Conservation (phyloP, 192 early-diverging fungal genomes). For the Rhizoclosmatium globosum region DNA sequence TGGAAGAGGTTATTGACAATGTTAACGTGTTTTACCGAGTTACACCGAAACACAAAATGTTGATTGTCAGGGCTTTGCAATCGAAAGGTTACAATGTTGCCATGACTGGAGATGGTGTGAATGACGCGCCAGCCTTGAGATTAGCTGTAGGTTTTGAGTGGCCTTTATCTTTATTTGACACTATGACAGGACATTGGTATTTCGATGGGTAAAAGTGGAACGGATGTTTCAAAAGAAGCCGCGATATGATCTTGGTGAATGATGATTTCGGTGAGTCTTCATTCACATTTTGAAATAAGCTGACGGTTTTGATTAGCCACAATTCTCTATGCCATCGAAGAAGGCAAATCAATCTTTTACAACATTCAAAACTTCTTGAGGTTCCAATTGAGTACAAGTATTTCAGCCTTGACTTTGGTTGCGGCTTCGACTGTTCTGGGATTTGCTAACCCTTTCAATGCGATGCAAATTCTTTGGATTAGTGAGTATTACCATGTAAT, state of each 20-base stretch:
- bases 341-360: conserved; percentile 97
- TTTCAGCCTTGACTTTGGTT: conserved; percentile 89
- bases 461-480: conserved; percentile 99
- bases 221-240: conserved; percentile 96
- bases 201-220: conserved; percentile 94
- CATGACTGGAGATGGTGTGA: conserved; percentile 98
- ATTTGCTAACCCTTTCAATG: conserved; percentile 89
- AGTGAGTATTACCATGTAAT: conserved; percentile 67
- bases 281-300: not conserved
- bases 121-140: conserved; percentile 93
- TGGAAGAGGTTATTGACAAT: conserved; percentile 45
- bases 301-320: conserved; percentile 62
- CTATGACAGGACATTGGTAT: conserved; percentile 84
- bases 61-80: conserved; percentile 90
- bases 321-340: conserved; percentile 93
- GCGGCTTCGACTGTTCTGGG: conserved; percentile 87
- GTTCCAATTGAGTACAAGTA: conserved; percentile 95
- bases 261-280: conserved; percentile 77
- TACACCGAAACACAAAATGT: conserved; percentile 88
- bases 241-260: conserved; percentile 96
- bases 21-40: conserved; percentile 74
- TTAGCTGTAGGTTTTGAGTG: conserved; percentile 60
- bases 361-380: conserved; percentile 97
- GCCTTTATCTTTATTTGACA: not conserved
- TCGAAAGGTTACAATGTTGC: conserved; percentile 86